A percentile compares a stretch with the other conserved stretches of the same genome.
Conservation (phyloP, 495 filamentous ascomycete species). For the Xylaria nigripes region DNA sequence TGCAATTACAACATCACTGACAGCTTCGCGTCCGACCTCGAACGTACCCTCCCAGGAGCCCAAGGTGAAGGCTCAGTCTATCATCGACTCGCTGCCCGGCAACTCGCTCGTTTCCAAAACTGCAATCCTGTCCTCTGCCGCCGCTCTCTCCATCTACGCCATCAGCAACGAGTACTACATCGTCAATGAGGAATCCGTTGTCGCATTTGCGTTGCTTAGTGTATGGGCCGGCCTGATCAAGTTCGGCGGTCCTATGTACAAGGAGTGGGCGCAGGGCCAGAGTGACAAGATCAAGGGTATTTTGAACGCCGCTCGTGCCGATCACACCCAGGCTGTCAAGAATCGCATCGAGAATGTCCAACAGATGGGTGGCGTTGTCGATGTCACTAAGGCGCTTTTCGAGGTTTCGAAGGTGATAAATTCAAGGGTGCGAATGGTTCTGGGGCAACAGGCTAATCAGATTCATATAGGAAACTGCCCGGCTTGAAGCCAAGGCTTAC, state of each 20-base stretch:
- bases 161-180: conserved; percentile 99
- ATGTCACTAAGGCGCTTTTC: conserved; percentile 93
- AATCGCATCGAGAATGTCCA: conserved; percentile 84
- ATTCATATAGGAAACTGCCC: conserved; percentile 73
- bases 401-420: conserved; percentile 73
- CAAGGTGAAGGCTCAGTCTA: conserved; percentile 88
- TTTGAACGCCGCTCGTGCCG: conserved; percentile 82
- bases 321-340: conserved; percentile 94
- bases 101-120: conserved; percentile 86
- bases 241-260: conserved; percentile 87
- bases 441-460: conserved; percentile 3
- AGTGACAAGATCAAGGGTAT: conserved; percentile 82
- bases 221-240: conserved; percentile 84
- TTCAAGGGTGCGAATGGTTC: not conserved
- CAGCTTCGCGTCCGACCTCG: conserved; percentile 58
- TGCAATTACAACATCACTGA: conserved; percentile 56
- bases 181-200: conserved; percentile 94
- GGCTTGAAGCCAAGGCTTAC: conserved; percentile 89
- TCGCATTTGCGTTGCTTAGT: conserved; percentile 78
- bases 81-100: conserved; percentile 83
- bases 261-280: conserved; percentile 82
- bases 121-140: conserved; percentile 86
- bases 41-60: conserved; percentile 76
- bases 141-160: conserved; percentile 84
- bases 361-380: conserved; percentile 86